A percentile compares a stretch with the other conserved stretches of the same genome.
phyloP scores from a whole-genome alignment of 2,329 filamentous ascomycete species.

The Colletotrichum coccodes region DNA sequence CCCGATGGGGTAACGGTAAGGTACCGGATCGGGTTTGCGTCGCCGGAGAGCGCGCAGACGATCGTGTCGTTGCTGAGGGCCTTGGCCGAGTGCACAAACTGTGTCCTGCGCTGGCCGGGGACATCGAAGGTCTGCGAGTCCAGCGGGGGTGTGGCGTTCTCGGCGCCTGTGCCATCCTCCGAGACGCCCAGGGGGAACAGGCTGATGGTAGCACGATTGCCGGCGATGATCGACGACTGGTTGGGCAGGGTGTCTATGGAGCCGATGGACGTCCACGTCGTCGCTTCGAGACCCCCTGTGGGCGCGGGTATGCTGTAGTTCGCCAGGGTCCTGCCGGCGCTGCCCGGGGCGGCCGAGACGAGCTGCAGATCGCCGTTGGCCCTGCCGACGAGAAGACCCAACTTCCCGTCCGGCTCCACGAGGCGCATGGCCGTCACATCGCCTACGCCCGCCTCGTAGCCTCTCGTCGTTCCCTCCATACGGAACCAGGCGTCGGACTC shows the following conservation, averaged over 20 bases:
- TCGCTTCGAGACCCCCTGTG: slow-evolving; percentile 40
- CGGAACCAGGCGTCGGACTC: slow-evolving; percentile 33
- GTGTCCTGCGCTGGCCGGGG: slow-evolving; percentile 32
- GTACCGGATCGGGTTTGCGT: slow-evolving; percentile 54
- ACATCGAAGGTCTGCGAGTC: slow-evolving; percentile 26
- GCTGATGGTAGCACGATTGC: slow-evolving; percentile 30
- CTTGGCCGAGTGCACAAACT: slow-evolving; percentile 47
- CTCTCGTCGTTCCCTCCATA: slow-evolving; percentile 49
- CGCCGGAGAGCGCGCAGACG: slow-evolving; percentile 55
- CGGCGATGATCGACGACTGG: slow-evolving; percentile 27
- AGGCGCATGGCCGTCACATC: slow-evolving; percentile 61
- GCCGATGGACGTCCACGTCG: slow-evolving; percentile 38
- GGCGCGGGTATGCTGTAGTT: slow-evolving; percentile 39
- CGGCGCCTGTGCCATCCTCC: slow-evolving; percentile 1
- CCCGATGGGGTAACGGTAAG: slow-evolving; percentile 58
- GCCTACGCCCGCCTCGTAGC: slow-evolving; percentile 55
- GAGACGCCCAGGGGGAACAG: slow-evolving; percentile 29
- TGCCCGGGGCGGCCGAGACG: slow-evolving; percentile 49
- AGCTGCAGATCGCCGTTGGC: slow-evolving; percentile 61
- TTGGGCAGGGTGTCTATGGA: slow-evolving; percentile 28
- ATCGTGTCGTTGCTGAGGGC: slow-evolving; percentile 57
- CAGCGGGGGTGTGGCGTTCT: background rate
- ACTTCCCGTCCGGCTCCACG: slow-evolving; percentile 44
- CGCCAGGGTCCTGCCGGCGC: slow-evolving; percentile 39
- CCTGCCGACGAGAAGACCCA: slow-evolving; percentile 56